Percentiles rank a stretch among this genome's conserved stretches.
These are phyloP conservation scores for Phytomonas sp. DNA, from an alignment of 208 protist species.

Conservation along the genomic window DNA sequence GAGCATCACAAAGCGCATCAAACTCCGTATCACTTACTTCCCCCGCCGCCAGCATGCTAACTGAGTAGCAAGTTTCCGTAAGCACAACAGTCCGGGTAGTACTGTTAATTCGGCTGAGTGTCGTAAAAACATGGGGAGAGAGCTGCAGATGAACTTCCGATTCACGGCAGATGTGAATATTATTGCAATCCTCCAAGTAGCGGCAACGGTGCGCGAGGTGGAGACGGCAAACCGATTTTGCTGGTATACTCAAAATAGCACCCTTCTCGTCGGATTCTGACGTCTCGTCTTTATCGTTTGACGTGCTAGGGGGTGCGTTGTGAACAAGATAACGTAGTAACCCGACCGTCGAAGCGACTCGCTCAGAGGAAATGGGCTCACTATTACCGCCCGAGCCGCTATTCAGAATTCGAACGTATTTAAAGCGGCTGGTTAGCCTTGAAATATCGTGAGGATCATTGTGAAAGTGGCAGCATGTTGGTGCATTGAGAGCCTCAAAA, in stretches of 20 bases:
- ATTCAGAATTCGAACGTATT: conserved; percentile 57
- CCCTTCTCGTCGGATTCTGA: not conserved
- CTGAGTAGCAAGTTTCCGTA: conserved; percentile 62
- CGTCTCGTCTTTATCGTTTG: conserved; percentile 16
- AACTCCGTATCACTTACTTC: conserved; percentile 73
- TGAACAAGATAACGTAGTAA: conserved; percentile 79
- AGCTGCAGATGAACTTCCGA: conserved; percentile 70
- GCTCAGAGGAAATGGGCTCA: conserved; percentile 61
- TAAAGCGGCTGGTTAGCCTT: conserved; percentile 53
- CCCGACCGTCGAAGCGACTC: conserved; percentile 75
- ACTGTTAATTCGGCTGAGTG: conserved; percentile 34
- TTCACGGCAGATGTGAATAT: conserved; percentile 88
- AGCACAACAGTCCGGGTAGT: conserved; percentile 59
- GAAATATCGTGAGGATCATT: conserved; percentile 75
- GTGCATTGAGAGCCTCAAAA: conserved; percentile 74
- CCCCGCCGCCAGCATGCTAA: conserved; percentile 52
- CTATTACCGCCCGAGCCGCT: conserved; percentile 40
- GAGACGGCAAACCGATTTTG: conserved; percentile 81
- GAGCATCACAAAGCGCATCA: conserved; percentile 41
- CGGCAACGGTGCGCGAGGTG: conserved; percentile 83
- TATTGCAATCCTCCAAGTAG: conserved; percentile 89
- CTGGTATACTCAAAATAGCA: conserved; percentile 10
- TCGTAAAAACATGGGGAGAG: conserved; percentile 48
- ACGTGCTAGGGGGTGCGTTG: conserved; percentile 28
- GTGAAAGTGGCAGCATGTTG: conserved; percentile 78